These are phyloP conservation scores for Amanita thiersii DNA, from an alignment of 768 basidiomycete species.

Conservation along the genomic window DNA sequence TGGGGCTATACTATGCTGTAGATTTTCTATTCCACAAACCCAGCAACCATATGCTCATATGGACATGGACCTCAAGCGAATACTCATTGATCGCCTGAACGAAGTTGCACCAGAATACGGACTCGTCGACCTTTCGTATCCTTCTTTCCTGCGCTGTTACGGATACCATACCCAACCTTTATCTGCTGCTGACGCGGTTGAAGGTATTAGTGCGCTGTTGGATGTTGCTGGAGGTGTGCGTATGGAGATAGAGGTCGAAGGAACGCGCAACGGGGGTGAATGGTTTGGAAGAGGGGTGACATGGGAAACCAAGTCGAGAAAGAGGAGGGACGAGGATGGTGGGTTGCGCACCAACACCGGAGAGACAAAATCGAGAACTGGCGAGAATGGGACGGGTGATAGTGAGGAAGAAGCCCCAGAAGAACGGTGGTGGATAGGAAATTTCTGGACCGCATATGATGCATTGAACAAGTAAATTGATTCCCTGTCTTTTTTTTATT, in stretches of 20 bases:
- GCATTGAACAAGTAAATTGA: conserved; percentile 77
- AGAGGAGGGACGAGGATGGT: conserved; percentile 11
- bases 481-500: not conserved
- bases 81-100: conserved; percentile 73
- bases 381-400: conserved; percentile 16
- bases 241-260: conserved; percentile 86
- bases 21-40: conserved; percentile 90
- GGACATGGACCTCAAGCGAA: conserved; percentile 89
- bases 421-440: conserved; percentile 77
- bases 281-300: conserved; percentile 85
- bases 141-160: conserved; percentile 87
- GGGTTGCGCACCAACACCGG: conserved; percentile 17
- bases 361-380: conserved; percentile 12
- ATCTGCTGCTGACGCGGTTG: conserved; percentile 89
- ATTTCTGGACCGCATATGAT: conserved; percentile 96
- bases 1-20: conserved; percentile 20
- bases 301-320: conserved; percentile 46
- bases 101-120: conserved; percentile 93
- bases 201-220: conserved; percentile 78
- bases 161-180: conserved; percentile 86
- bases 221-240: conserved; percentile 89
- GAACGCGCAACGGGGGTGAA: conserved; percentile 84
- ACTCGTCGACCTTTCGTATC: conserved; percentile 86
- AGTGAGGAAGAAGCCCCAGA: conserved; percentile 24
- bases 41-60: conserved; percentile 93